Evolutionary conservation across 2,329 filamentous ascomycete species (phyloP).

Genomic region (Hymenoscyphus scutula): DNA sequence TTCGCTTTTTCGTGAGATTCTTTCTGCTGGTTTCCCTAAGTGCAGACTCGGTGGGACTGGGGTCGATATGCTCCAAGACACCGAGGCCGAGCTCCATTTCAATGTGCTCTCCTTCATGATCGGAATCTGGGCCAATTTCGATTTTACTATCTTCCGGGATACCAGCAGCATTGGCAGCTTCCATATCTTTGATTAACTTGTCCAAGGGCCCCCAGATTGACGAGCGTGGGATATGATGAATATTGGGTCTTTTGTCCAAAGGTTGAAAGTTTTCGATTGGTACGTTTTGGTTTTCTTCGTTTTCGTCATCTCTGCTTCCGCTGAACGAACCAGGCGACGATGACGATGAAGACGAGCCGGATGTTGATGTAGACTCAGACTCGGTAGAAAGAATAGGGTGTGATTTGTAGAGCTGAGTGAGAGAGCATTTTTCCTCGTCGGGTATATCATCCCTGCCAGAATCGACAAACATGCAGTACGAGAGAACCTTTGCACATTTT

Average conservation of each 20-base stretch:
- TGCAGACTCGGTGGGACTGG: not conserved
- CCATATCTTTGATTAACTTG: slow-evolving; percentile 24
- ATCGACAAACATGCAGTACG: slow-evolving; percentile 1
- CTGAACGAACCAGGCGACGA: not conserved
- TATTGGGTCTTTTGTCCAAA: slow-evolving; percentile 21
- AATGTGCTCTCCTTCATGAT: slow-evolving; percentile 9
- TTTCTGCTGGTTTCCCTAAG: not conserved
- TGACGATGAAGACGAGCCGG: not conserved
- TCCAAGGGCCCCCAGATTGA: slow-evolving; percentile 13
- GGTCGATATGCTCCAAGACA: slow-evolving; percentile 28
- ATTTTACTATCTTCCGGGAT: slow-evolving; percentile 15
- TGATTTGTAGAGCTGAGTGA: not conserved
- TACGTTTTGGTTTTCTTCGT: slow-evolving; percentile 7
- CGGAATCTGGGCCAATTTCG: slow-evolving; percentile 13
- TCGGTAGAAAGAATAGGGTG: not conserved
- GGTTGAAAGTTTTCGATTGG: slow-evolving; percentile 26
- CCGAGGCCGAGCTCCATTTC: slow-evolving; percentile 23
- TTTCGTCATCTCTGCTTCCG: slow-evolving; percentile 17
- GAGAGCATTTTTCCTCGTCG: not conserved
- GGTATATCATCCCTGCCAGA: not conserved
- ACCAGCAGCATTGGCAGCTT: slow-evolving; percentile 23
- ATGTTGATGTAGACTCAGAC: not conserved
- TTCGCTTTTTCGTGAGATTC: not conserved
- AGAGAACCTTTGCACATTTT: slow-evolving; percentile 7
- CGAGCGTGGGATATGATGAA: slow-evolving; percentile 13